Evolutionary conservation across 148 eudicot genomes (phyloP).

Genomic region (Tetragonia tetragonoides): DNA sequence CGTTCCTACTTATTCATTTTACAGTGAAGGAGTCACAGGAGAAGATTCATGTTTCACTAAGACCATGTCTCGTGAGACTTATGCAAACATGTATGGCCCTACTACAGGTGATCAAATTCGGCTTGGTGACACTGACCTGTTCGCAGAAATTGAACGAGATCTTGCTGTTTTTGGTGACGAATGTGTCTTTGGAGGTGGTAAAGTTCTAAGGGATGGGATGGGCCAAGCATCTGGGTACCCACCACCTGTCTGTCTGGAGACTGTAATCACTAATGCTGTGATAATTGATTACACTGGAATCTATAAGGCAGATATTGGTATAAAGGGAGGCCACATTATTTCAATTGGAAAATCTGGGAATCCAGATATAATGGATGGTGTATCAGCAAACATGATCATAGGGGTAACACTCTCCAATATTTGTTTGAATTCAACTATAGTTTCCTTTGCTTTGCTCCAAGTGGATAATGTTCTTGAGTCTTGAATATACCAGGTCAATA

Average conservation of each 20-base stretch:
- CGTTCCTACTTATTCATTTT: constrained; percentile 6
- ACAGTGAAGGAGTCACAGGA: constrained; percentile 61
- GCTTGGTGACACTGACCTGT: constrained; percentile 87
- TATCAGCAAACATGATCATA: constrained; percentile 55
- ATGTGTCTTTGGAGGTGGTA: constrained; percentile 97
- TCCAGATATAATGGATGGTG: constrained; percentile 87
- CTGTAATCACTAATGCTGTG: constrained; percentile 90
- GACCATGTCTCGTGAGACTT: constrained; percentile 63
- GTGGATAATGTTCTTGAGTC: constrained; percentile 6
- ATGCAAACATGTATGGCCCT: constrained; percentile 93
- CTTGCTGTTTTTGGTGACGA: constrained; percentile 83
- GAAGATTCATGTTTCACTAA: constrained; percentile 54
- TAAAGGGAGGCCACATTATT: constrained; percentile 68
- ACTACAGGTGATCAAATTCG: constrained; percentile 90
- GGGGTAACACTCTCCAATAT: constrained; percentile 55
- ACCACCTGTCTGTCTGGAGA: constrained; percentile 63
- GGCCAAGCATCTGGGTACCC: constrained; percentile 87
- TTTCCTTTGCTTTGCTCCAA: background rate
- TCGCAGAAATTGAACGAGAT: constrained; percentile 91
- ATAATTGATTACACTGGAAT: constrained; percentile 94
- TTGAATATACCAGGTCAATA: constrained; percentile 55
- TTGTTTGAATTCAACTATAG: constrained; percentile 1
- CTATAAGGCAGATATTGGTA: constrained; percentile 89
- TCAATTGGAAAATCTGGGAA: constrained; percentile 90
- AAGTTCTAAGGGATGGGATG: constrained; percentile 94